A percentile compares a stretch with the other conserved stretches of the same genome.
These are phyloP conservation scores for Cyclotella baltica DNA, from an alignment of 108 stramenopile genomes.

Conservation along the genomic window DNA sequence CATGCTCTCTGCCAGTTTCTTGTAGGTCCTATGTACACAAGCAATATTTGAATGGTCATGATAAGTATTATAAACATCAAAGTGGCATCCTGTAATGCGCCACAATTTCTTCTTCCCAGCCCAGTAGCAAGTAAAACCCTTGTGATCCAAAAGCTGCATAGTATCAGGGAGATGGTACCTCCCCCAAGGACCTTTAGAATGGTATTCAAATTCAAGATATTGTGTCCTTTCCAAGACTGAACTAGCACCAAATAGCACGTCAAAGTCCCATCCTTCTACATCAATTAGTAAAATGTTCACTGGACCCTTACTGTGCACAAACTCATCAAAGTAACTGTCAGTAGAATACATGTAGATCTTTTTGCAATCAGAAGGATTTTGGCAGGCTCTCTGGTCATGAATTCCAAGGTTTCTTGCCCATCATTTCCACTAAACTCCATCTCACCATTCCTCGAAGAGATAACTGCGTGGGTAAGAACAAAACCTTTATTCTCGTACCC, in stretches of 20 bases:
- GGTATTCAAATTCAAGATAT: slow-evolving; percentile 26
- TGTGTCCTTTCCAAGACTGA: not conserved
- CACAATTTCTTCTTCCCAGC: not conserved
- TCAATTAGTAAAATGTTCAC: no score
- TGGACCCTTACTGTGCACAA: no score
- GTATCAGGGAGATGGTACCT: not conserved
- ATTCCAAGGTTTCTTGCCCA: no score
- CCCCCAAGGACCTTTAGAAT: not conserved
- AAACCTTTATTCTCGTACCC: not conserved
- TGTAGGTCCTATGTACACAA: slow-evolving; percentile 10
- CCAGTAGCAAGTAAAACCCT: slow-evolving; percentile 30
- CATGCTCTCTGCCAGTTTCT: slow-evolving; percentile 6
- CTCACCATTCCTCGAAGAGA: not conserved
- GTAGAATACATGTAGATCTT: no score
- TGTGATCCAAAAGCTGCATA: not conserved
- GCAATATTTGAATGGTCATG: slow-evolving; percentile 18
- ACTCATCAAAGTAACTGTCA: no score
- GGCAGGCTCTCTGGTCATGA: no score
- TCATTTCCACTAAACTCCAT: no score
- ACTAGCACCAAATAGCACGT: not conserved
- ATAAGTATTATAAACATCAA: not conserved
- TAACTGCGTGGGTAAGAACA: not conserved
- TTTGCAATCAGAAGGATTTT: no score
- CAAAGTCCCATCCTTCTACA: no score
- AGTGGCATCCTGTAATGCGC: slow-evolving; percentile 13